phyloP scores from a whole-genome alignment of 495 filamentous ascomycete genomes.

The Parachaetomium inaequale region DNA sequence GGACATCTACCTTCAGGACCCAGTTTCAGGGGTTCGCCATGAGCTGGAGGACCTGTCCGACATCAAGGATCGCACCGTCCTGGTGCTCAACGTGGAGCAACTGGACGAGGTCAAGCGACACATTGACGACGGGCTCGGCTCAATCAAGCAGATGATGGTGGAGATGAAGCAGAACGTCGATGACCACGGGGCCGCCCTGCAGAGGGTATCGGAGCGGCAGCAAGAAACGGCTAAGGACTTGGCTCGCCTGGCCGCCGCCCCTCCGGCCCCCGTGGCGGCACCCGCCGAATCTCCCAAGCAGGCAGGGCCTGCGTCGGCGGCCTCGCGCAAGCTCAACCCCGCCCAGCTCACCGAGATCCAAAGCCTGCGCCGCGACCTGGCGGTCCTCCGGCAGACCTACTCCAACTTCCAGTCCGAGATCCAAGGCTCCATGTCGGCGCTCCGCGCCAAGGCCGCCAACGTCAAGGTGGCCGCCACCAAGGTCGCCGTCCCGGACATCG shows the following conservation, averaged over 20 bases:
- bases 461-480: slow-evolving; percentile 74
- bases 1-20: slow-evolving; percentile 96
- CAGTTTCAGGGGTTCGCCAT: slow-evolving; percentile 88
- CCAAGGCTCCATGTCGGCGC: slow-evolving; percentile 75
- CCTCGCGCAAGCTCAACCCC: slow-evolving; percentile 37
- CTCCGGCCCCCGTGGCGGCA: slow-evolving; percentile 45
- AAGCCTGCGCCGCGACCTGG: slow-evolving; percentile 82
- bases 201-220: slow-evolving; percentile 87
- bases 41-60: slow-evolving; percentile 93
- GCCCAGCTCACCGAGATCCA: slow-evolving; percentile 71
- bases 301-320: slow-evolving; percentile 6
- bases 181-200: slow-evolving; percentile 72
- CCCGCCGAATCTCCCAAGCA: slow-evolving; percentile 36
- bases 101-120: slow-evolving; percentile 95
- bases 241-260: slow-evolving; percentile 70
- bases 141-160: slow-evolving; percentile 73
- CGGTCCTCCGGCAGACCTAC: slow-evolving; percentile 89
- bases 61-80: slow-evolving; percentile 89
- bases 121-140: slow-evolving; percentile 88
- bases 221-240: slow-evolving; percentile 89
- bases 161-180: slow-evolving; percentile 73
- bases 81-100: slow-evolving; percentile 91
- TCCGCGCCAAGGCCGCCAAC: slow-evolving; percentile 72
- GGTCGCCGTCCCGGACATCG: slow-evolving; percentile 58
- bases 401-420: slow-evolving; percentile 85